Evolutionary conservation across 2,329 filamentous ascomycete genomes (phyloP), one percentile per base, ranked within the genome.

Genomic region (Ophiostoma tasmaniense): DNA sequence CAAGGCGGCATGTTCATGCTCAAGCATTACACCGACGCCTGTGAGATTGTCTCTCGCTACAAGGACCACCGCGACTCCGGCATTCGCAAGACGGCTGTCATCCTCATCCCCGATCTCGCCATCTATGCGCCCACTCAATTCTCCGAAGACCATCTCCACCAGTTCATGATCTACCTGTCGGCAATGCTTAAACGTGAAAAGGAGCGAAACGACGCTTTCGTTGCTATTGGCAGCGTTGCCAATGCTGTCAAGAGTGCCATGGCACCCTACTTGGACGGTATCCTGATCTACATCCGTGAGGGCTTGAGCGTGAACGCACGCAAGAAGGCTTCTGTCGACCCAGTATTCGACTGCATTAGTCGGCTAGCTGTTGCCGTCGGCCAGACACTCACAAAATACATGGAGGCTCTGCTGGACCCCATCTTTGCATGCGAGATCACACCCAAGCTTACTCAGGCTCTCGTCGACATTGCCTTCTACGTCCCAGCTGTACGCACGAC

Each of bases 1-100:
- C 94, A 97, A 77, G 95, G 95, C 67, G 93, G 93, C 74, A 99
- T 99, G 94, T 99, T 96, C 79, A 98, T 99, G 95, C 93, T 97
- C 75, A 91, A 93, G 52, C 88, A 93, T 76, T 99, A 98, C 78
- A 87, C 90, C 70, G 92, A 96, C 74, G 90, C 92, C 13, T 98
- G 94, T 77, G 95, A 99, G 72, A 93, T 95, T 72, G 91, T 97
- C 45, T 89, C 94, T 73, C 90, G 91, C 71, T 91, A 96, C 78
- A 96, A 96, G 78, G 95, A 99, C 74, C 92, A 98, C 74, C 88
- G 92, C 68, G 96, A 99, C 74, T 82, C 88, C 3, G 90, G 93
- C 45, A 95, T 98, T 73, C 87, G 94, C 68, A 90, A 91, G 74
- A 96, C 96, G 7, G 90, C 98, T 39, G 92, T 98, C 50, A 85